These are phyloP conservation scores for Fusarium citri DNA, from an alignment of 2,329 filamentous ascomycete species.

Conservation along the genomic window DNA sequence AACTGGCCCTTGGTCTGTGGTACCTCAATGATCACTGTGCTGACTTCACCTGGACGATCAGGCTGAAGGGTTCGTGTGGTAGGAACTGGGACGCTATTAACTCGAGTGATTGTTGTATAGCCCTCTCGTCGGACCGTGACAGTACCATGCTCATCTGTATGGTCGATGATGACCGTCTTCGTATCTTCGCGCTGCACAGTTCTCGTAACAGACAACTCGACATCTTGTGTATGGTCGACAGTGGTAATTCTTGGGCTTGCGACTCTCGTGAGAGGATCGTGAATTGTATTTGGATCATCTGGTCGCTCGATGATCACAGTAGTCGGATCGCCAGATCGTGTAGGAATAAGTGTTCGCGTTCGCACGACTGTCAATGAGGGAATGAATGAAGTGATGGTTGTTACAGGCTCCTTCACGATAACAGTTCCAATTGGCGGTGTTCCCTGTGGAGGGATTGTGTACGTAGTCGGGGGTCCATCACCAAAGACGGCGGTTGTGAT, in stretches of 20 bases:
- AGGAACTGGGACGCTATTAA: neutral
- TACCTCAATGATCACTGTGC: neutral
- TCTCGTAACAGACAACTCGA: neutral
- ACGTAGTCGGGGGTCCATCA: neutral
- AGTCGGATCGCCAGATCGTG: neutral
- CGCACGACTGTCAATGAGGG: neutral
- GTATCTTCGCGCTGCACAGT: neutral
- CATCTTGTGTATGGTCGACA: neutral
- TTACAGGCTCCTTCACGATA: neutral
- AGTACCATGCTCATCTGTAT: neutral
- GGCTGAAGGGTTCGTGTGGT: neutral
- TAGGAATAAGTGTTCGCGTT: constrained; percentile 8
- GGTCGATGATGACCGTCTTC: neutral
- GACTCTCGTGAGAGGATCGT: neutral
- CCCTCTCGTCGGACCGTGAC: neutral
- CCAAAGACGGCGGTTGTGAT: neutral
- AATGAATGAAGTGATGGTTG: constrained; percentile 3
- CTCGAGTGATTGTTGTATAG: neutral
- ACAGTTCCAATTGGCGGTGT: constrained; percentile 12
- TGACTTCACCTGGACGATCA: fast-evolving
- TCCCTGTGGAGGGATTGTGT: neutral
- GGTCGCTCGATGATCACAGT: constrained; percentile 10
- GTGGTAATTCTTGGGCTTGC: neutral
- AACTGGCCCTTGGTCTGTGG: neutral
- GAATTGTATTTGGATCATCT: neutral